These are phyloP conservation scores for Aspergillus egyptiacus DNA, from an alignment of 495 filamentous ascomycete species.

Conservation along the genomic window DNA sequence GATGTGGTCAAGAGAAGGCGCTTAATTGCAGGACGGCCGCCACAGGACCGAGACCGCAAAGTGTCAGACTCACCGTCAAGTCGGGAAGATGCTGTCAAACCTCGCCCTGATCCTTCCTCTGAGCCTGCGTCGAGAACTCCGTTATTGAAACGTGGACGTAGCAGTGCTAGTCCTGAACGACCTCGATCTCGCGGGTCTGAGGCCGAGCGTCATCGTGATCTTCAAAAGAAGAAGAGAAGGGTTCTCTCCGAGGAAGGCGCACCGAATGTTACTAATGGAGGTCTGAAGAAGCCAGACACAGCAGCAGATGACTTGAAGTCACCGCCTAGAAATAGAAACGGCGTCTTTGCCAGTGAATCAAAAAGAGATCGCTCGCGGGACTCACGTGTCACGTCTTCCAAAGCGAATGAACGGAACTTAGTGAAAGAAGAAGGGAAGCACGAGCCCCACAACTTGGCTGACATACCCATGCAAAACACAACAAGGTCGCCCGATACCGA, in stretches of 20 bases:
- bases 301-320: slow-evolving; percentile 20
- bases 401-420: slow-evolving; percentile 14
- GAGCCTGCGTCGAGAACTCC: slow-evolving; percentile 19
- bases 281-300: slow-evolving; percentile 26
- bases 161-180: slow-evolving; percentile 62
- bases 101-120: slow-evolving; percentile 32
- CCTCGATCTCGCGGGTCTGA: slow-evolving; percentile 48
- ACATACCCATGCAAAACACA: slow-evolving; percentile 27
- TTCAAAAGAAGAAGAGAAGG: slow-evolving; percentile 46
- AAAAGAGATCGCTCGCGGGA: slow-evolving; percentile 18
- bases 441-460: slow-evolving; percentile 22
- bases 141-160: slow-evolving; percentile 55
- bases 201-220: slow-evolving; percentile 30
- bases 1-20: slow-evolving; percentile 36
- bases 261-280: slow-evolving; percentile 28
- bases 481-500: slow-evolving; percentile 34
- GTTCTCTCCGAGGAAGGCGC: slow-evolving; percentile 41
- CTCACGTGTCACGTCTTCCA: slow-evolving; percentile 11
- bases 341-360: slow-evolving; percentile 16
- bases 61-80: slow-evolving; percentile 39
- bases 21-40: slow-evolving; percentile 40
- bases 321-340: slow-evolving; percentile 23
- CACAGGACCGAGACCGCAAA: slow-evolving; percentile 34
- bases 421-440: slow-evolving; percentile 33
- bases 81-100: slow-evolving; percentile 31